Conservation (phyloP, 208 protist genomes). For the Wallacemonas sp. region DNA sequence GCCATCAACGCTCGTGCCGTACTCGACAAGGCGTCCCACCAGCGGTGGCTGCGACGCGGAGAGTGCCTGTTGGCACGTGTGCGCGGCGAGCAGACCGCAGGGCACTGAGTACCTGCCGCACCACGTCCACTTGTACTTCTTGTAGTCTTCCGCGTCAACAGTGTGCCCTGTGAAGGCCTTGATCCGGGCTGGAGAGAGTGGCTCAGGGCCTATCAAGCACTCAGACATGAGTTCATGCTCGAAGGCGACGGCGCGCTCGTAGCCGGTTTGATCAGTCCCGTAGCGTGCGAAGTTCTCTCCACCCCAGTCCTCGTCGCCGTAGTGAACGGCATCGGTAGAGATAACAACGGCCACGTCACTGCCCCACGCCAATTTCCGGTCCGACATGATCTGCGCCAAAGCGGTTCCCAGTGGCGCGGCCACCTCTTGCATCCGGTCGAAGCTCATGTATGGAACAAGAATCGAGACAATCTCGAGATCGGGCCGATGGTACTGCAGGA, state of each 20-base stretch:
- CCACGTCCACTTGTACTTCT: constrained; percentile 30
- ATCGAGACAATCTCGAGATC: constrained; percentile 25
- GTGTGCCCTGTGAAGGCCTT: constrained; percentile 19
- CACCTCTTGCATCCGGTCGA: constrained; percentile 13
- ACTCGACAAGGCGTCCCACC: constrained; percentile 8
- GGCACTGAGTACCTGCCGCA: constrained; percentile 25
- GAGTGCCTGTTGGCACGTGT: constrained; percentile 12
- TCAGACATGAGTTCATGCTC: constrained; percentile 19
- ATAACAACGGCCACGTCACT: constrained; percentile 21
- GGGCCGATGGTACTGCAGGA: constrained; percentile 18
- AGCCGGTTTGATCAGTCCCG: constrained; percentile 15
- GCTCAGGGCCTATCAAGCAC: constrained; percentile 10
- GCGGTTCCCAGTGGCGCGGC: constrained; percentile 6
- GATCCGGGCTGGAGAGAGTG: constrained; percentile 3
- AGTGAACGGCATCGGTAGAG: constrained; percentile 28
- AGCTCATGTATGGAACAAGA: constrained; percentile 21
- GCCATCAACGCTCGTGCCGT: constrained; percentile 26
- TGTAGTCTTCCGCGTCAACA: constrained; percentile 17
- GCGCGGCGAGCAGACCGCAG: constrained; percentile 15
- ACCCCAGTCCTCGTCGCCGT: constrained; percentile 21
- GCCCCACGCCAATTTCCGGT: constrained; percentile 20
- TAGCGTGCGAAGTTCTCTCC: constrained; percentile 16
- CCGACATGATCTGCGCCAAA: constrained; percentile 12
- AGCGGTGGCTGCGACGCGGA: constrained; percentile 10
- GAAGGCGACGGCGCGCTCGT: constrained; percentile 18